These are phyloP conservation scores for Miscanthus sacchariflorus DNA, from an alignment of 202 grass and related monocot genomes.

Conservation along the genomic window DNA sequence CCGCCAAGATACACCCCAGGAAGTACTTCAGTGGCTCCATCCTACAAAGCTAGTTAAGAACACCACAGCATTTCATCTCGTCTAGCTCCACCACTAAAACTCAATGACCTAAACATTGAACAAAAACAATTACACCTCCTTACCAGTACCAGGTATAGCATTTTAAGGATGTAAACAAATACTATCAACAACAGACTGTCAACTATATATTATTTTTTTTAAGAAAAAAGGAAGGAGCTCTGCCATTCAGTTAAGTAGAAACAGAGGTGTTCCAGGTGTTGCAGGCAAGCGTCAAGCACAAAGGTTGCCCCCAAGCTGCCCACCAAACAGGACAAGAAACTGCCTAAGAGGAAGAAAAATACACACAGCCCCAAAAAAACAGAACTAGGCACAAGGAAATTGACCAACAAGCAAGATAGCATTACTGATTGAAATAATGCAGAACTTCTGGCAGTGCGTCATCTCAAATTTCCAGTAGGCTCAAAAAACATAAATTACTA, in stretches of 20 bases:
- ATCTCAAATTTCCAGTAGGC: conserved; percentile 4
- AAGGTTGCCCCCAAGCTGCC: background rate
- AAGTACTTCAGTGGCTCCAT: conserved; percentile 43
- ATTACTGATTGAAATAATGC: conserved; percentile 23
- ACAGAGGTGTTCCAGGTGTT: background rate
- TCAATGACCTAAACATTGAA: conserved; percentile 11
- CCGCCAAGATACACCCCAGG: conserved; percentile 42
- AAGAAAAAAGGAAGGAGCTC: background rate
- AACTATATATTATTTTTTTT: background rate
- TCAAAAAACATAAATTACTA: background rate
- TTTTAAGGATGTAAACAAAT: conserved; percentile 3
- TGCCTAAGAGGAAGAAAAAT: background rate
- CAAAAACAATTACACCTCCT: background rate
- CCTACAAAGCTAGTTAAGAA: conserved; percentile 46
- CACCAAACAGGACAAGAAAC: background rate
- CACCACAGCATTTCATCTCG: background rate
- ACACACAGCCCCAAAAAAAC: background rate
- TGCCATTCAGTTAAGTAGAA: background rate
- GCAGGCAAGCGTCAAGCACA: background rate
- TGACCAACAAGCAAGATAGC: background rate
- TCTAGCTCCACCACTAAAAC: background rate
- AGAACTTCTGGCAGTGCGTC: background rate
- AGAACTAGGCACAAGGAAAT: background rate
- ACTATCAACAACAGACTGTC: conserved; percentile 1
- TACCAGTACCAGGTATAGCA: background rate